phyloP scores from a whole-genome alignment of 2,329 filamentous ascomycete genomes.

The Alternaria tenuissima region DNA sequence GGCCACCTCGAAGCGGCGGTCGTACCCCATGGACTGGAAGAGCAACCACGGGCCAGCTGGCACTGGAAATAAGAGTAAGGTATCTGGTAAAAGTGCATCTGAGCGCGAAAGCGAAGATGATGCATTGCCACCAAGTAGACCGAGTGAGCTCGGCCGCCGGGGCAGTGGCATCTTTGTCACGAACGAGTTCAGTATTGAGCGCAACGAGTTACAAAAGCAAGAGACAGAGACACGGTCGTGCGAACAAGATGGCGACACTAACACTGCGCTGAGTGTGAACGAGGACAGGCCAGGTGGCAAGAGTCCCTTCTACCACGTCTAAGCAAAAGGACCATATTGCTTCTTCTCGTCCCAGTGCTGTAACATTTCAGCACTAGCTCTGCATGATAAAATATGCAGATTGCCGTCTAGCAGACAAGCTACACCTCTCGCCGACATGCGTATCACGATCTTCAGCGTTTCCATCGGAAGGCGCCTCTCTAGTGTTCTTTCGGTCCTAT shows the following conservation, averaged over 20 bases:
- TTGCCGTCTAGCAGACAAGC: background rate
- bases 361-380: background rate
- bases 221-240: conserved; percentile 13
- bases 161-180: conserved; percentile 29
- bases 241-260: conserved; percentile 14
- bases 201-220: conserved; percentile 15
- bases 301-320: conserved; percentile 25
- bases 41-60: conserved; percentile 9
- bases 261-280: conserved; percentile 17
- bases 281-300: conserved; percentile 24
- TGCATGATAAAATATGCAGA: background rate
- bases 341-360: background rate
- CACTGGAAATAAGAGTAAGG: conserved; percentile 16
- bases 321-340: background rate
- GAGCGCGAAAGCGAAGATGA: conserved; percentile 30
- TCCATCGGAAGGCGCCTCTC: background rate
- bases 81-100: conserved; percentile 15
- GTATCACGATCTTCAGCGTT: background rate
- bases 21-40: conserved; percentile 24
- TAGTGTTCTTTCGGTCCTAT: conserved; percentile 2
- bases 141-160: conserved; percentile 11
- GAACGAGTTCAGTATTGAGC: conserved; percentile 32
- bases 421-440: background rate
- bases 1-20: conserved; percentile 19
- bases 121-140: background rate